Evolutionary conservation across 257 asterid species (phyloP).

Genomic region (Primulina tabacum): DNA sequence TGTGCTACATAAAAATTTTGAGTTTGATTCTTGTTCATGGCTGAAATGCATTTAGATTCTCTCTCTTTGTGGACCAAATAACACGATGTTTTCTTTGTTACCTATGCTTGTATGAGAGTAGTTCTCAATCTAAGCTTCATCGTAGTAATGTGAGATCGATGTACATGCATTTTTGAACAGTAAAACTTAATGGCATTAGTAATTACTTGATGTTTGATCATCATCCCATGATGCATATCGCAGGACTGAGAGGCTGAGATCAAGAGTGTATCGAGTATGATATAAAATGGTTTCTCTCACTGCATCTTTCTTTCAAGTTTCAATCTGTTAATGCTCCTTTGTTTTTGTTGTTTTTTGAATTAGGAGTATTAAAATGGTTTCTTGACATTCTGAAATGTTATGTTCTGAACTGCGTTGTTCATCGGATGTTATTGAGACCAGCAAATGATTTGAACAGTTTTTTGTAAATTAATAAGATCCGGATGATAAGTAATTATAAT

Average conservation of each 20-base stretch:
- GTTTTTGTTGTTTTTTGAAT: neutral
- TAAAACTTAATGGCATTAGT: neutral
- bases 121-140: neutral
- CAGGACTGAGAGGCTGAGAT: neutral
- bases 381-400: neutral
- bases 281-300: neutral
- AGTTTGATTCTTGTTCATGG: neutral
- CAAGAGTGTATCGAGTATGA: neutral
- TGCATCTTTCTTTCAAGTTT: neutral
- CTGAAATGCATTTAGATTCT: constrained; percentile 11
- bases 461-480: neutral
- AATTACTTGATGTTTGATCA: neutral
- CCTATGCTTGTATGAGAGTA: neutral
- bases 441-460: neutral
- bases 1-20: neutral
- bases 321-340: neutral
- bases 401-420: neutral
- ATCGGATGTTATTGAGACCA: neutral
- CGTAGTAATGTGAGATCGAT: constrained; percentile 7
- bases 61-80: neutral
- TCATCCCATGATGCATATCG: neutral
- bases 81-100: neutral
- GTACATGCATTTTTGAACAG: neutral
- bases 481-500: neutral
- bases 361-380: neutral